A percentile compares a stretch with the other conserved stretches of the same genome.
Conservation (phyloP, 164 flowering plant species). For the Nelumbo lutea region DNA sequence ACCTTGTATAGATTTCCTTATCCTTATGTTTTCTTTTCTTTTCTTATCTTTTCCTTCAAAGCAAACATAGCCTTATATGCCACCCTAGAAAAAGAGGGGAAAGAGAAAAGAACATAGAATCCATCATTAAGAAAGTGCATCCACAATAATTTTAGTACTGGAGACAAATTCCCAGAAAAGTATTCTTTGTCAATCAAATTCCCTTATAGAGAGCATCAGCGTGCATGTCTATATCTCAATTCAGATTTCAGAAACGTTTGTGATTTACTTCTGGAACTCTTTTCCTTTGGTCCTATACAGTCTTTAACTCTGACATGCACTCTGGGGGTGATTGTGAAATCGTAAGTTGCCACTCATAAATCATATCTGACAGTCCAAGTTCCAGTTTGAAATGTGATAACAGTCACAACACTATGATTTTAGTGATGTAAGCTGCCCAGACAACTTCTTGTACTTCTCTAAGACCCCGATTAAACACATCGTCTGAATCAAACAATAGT, state of each 20-base stretch:
- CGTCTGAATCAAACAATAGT: conserved; percentile 41
- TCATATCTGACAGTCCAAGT: neutral
- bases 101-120: too few relatives aligned
- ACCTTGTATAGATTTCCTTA: too few relatives aligned
- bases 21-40: too few relatives aligned
- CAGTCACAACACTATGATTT: conserved; percentile 7
- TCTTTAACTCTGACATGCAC: neutral
- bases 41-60: too few relatives aligned
- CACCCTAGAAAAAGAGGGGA: too few relatives aligned
- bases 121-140: too few relatives aligned
- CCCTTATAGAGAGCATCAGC: neutral
- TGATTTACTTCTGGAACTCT: neutral
- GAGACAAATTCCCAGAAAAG: neutral
- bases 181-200: too few relatives aligned
- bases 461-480: neutral
- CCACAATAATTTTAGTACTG: too few relatives aligned
- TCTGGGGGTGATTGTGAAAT: neutral
- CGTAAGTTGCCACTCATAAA: neutral
- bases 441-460: conserved; percentile 42
- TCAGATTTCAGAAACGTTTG: neutral
- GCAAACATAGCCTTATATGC: too few relatives aligned
- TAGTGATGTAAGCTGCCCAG: conserved; percentile 82
- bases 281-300: neutral
- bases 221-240: neutral
- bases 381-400: neutral